Evolutionary conservation across 139 green algal species (phyloP), one percentile per base, ranked within the genome.

Genomic region (Zygnema cylindricum): DNA sequence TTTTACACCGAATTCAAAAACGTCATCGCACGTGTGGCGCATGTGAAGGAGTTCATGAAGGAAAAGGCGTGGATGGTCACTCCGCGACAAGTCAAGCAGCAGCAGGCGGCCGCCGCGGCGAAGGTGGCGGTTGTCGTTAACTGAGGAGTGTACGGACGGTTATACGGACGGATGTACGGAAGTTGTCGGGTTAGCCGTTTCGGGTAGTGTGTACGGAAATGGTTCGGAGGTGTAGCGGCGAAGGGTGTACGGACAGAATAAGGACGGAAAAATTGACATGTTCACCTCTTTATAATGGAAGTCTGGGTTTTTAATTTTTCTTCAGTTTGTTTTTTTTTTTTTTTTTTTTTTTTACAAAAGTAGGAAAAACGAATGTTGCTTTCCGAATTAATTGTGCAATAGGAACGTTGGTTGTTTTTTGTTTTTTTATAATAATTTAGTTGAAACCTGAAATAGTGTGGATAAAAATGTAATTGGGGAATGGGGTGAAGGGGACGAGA

Each of bases 1-100:
- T 88, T 88, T 36, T 88, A 88, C 83, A 88, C 83, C 0, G 83
- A 88, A 35, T 88, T 88, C 83, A 88, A 88, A 35, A 88, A 88
- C 33, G 83, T 88, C 2, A 88, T 88, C 32, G 83, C 83, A 35
- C 55, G 83, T 30, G 83, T 88, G 23, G 83, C 83, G 35, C 83
- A 88, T 43, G 81, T 88, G 30, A 88, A 88, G 35, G 83, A 88
- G 83, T 88, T 88, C 69, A 88, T 88, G 83, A 88, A 76, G 83
- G 83, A 88, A 38, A 88, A 84, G 83, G 63, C 83, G 32, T 88
- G 83, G 83, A 82, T 88, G 83, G 83, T 88, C 30, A 88, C 83
- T 21, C 83, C 83, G 25, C 83, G 57, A 40, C 33, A 33, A 25
- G 25, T 88, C 21, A 86, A 35, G 79, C 39, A 33, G 73, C 21